A percentile compares a stretch with the other conserved stretches of the same genome.
Evolutionary conservation across 2,329 filamentous ascomycete genomes (phyloP).

Genomic region (Colletotrichum lupini): DNA sequence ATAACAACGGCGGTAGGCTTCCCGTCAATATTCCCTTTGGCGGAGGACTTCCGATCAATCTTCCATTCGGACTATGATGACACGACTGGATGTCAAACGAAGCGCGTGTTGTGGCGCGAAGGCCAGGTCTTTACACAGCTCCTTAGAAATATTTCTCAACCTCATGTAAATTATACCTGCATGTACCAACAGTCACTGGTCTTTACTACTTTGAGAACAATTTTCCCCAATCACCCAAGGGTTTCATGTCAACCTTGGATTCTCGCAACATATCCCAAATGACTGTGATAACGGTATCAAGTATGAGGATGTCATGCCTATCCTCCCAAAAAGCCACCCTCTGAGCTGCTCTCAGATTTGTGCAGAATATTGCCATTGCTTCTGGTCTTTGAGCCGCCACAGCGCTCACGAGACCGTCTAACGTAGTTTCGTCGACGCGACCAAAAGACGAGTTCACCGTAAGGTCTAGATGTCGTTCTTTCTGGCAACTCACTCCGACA

Average conservation of each 20-base stretch:
- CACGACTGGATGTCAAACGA: neutral
- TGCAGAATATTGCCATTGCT: too few species aligned
- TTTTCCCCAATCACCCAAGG: neutral
- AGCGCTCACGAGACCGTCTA: too few species aligned
- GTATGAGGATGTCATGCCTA: too few species aligned
- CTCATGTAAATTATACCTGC: neutral
- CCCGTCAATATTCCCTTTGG: conserved; percentile 23
- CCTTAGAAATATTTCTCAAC: neutral
- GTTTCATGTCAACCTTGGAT: neutral
- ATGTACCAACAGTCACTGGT: neutral
- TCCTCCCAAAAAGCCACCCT: too few species aligned
- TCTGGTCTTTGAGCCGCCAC: too few species aligned
- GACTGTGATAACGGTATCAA: neutral
- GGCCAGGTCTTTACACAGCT: neutral
- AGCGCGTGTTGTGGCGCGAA: neutral
- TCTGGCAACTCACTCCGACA: too few species aligned
- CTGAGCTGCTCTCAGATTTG: too few species aligned
- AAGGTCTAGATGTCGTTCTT: too few species aligned
- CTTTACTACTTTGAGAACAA: neutral
- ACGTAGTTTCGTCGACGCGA: too few species aligned
- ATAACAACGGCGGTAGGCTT: conserved; percentile 10
- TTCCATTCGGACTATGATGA: conserved; percentile 23
- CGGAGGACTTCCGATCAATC: conserved; percentile 15
- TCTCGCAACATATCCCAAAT: neutral
- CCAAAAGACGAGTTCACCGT: too few species aligned